Evolutionary conservation across 495 filamentous ascomycete species (phyloP), one percentile per base, ranked within the genome.

Genomic region (Trichoderma gamsii): DNA sequence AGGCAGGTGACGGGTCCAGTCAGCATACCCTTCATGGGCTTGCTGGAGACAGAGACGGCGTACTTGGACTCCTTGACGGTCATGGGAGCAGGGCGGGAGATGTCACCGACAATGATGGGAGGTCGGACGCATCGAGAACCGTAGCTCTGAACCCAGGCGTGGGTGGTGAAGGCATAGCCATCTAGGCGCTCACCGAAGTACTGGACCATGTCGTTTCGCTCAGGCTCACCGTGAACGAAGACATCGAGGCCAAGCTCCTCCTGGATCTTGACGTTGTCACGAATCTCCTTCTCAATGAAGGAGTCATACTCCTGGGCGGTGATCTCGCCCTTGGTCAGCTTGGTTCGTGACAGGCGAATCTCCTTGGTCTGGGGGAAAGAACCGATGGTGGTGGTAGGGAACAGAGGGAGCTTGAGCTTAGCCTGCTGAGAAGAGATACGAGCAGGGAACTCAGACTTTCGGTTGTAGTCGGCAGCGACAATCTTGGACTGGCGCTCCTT

Each of bases 21-120:
- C 77, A 99, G 89, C 95, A 99, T 99, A 79, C 95, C 95, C 90
- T 99, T 99, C 92, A 95, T 98, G 79, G 95, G 93, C 87, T 97
- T 97, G 84, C 90, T 93, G 77, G 94, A 92, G 82, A 97, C 87
- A 51, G 91, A 93, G 68, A 90, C 92, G 71, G 95, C 95, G 79
- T 96, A 99, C 85, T 98, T 95, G 78, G 92, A 97, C 87, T 99
- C 95, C 89, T 98, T 99, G 81, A 99, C 95, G 70, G 96, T 97
- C 96, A 99, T 99, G 66, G 95, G 91, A 69, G 86, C 87, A 38
- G 95, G 95, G 73, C 95, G 93, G 68, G 93, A 97, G 80, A 99
- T 91, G 76, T 99, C 95, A 81, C 95, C 95, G 73, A 98, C 95
- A 74, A 99, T 90, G 81, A 99, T 99, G 52, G 95, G 95, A 69